Evolutionary conservation across 768 basidiomycete genomes (phyloP), one percentile per base, ranked within the genome.

Genomic region (Naganishia onofrii): DNA sequence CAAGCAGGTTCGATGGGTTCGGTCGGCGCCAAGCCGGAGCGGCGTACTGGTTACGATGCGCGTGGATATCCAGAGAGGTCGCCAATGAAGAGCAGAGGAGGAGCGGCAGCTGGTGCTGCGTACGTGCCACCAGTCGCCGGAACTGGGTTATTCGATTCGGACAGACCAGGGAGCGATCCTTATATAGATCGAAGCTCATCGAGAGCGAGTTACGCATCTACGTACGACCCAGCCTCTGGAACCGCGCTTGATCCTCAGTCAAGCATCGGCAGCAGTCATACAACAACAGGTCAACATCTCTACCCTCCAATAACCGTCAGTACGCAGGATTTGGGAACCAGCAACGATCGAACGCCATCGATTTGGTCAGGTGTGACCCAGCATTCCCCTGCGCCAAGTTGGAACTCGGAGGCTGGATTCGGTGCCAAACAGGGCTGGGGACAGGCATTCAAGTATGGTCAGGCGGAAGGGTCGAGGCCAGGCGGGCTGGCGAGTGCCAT

Each of bases 1-100:
- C 66, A 0, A 34, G 53, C 9, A 56, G 28, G 32, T 10, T 29
- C 44, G 36, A n/a, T 15, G 7, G 19, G 51, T 26, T 19, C 51
- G 51, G 46, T 28, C 10, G 51, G 44, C 9, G 17, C 36, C 44
- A 55, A 48, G 17, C 42, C 64, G 28, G 38, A 34, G n/a, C 32
- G 70, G 48, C 34, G 42, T 29, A 66, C 64, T 19, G 63, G 58
- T 12, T 67, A 56, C 23, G 69, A 73, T n/a, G 56, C 68, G 15
- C 51, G 68, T 19, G 68, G 68, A 17, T 69, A 69, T 34, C 68
- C 68, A 29, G 36, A 55, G 17, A 56, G 44, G 32, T 68, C 67
- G 17, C 60, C 60, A 15, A 44, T 63, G 38, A 63, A 63, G 60
- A 42, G 38, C 23, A 63, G 32, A 44, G 26, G 15, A 44, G 38